These are phyloP conservation scores for Fusarium metavorans DNA, from an alignment of 2,329 filamentous ascomycete species.

Conservation along the genomic window DNA sequence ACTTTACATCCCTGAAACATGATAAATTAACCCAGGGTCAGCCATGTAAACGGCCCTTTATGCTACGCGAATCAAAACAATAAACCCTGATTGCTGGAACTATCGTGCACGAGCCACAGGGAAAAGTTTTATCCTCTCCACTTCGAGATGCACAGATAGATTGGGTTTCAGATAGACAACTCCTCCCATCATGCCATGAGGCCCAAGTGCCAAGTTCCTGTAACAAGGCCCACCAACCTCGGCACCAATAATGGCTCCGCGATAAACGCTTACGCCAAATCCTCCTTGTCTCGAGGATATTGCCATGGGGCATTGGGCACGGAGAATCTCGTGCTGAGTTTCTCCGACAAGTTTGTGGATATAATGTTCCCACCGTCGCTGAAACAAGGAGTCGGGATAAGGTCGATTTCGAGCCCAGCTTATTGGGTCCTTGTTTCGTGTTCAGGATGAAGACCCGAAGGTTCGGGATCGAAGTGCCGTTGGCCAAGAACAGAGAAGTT, in stretches of 20 bases:
- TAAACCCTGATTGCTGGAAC: not conserved
- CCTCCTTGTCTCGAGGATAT: not conserved
- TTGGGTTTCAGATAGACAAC: not conserved
- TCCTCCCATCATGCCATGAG: not conserved
- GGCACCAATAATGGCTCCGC: constrained; percentile 17
- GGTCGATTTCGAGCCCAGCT: constrained; percentile 23
- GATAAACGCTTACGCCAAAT: not conserved
- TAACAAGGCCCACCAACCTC: constrained; percentile 18
- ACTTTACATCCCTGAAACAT: not conserved
- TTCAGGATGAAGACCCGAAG: constrained; percentile 23
- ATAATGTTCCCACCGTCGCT: constrained; percentile 18
- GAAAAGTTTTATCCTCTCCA: not conserved
- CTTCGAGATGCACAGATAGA: not conserved
- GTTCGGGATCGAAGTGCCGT: constrained; percentile 21
- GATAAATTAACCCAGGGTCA: not conserved
- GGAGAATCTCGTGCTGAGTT: constrained; percentile 12
- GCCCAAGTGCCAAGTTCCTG: not conserved
- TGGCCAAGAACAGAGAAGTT: not conserved
- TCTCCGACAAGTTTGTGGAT: constrained; percentile 2
- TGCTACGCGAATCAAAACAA: not conserved
- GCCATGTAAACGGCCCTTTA: not conserved
- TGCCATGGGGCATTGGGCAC: not conserved
- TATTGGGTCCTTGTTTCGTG: constrained; percentile 4
- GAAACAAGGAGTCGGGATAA: constrained; percentile 16
- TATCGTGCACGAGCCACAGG: not conserved